Percentiles rank a stretch among this genome's conserved stretches.
phyloP scores from a whole-genome alignment of 164 flowering plant species.

The Nelumbo lutea region DNA sequence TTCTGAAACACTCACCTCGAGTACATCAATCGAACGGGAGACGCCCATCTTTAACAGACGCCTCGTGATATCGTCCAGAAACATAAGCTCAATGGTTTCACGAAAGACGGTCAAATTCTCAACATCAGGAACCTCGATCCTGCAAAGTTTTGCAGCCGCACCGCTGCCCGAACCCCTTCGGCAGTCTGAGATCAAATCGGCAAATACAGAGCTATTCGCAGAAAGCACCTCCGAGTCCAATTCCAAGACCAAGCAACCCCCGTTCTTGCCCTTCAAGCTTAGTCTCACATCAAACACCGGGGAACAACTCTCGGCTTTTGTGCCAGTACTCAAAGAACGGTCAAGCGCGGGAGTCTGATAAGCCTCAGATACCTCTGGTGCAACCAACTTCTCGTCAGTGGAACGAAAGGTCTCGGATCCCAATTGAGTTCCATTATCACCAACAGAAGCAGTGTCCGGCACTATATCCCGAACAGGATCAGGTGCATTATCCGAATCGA shows the following conservation, averaged over 20 bases:
- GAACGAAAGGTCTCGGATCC: slow-evolving; percentile 19
- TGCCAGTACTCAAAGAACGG: background rate
- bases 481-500: slow-evolving; percentile 40
- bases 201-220: slow-evolving; percentile 55
- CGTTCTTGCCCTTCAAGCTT: slow-evolving; percentile 67
- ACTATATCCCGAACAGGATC: slow-evolving; percentile 18
- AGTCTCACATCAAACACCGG: slow-evolving; percentile 65
- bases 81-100: slow-evolving; percentile 87
- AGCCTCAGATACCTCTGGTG: background rate
- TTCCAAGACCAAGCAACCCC: slow-evolving; percentile 64
- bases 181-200: slow-evolving; percentile 42
- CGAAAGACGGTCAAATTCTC: slow-evolving; percentile 58
- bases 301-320: slow-evolving; percentile 13
- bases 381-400: background rate
- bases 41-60: slow-evolving; percentile 54
- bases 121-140: slow-evolving; percentile 81
- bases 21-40: slow-evolving; percentile 60
- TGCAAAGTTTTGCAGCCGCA: slow-evolving; percentile 28
- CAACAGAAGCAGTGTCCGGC: slow-evolving; percentile 11
- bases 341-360: background rate
- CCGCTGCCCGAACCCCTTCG: slow-evolving; percentile 20
- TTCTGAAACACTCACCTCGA: slow-evolving; percentile 49
- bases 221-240: slow-evolving; percentile 57
- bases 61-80: slow-evolving; percentile 47
- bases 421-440: background rate